Base-by-base conservation (phyloP, 2,329 filamentous ascomycete genomes). In the Arthrocladium fulminans region DNA sequence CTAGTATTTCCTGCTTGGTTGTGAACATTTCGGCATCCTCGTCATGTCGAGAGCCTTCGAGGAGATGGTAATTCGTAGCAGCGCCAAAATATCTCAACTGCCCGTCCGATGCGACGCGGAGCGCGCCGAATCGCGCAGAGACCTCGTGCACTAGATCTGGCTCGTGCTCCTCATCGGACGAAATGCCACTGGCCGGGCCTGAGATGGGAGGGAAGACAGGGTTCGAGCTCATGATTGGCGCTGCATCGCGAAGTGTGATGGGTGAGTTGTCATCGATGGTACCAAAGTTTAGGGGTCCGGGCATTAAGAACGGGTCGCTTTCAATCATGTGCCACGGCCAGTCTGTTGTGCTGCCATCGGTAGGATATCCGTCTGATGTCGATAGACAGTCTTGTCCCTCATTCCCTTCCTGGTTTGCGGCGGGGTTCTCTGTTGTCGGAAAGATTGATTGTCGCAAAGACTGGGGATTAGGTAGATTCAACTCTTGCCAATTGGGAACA, bases 51-150 rank as follows among this genome's bases (percentile, higher is more conserved):
- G 63, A 63, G 24, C 65, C 63, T 50, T 69, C 65, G 1, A 71
- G 60, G 20, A 71, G 48, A 41, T 68, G 69, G 13, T 70, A 59
- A 32, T 72, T 71, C 3, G 69, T 70, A 0, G 69, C 69, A 2
- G 69, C 63, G 9, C 70, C 70, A 39, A 68, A 72, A 48, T 68
- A 73, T 10, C 68, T 64, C 13, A 70, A 55, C 50, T 70, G 66
- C 0, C 69, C 69, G 52, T 69, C 69, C 2, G 65, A 63, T 0
- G 65, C 62, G 20, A 72, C 61, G 44, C 71, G 69, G 42, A 73
- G 51, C 3, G 67, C 67, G 3, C 70, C 70, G 15, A 72, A 64
- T 5, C 68, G 17, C 13, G 37, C 37, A 20, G 37, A 40, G 6
- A 40, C 37, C 23, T 40, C n/a, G n/a, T 40, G 37, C 3, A 40